Evolutionary conservation across 495 filamentous ascomycete genomes (phyloP), one percentile per base, ranked within the genome.

Genomic region (Podospora appendiculata): DNA sequence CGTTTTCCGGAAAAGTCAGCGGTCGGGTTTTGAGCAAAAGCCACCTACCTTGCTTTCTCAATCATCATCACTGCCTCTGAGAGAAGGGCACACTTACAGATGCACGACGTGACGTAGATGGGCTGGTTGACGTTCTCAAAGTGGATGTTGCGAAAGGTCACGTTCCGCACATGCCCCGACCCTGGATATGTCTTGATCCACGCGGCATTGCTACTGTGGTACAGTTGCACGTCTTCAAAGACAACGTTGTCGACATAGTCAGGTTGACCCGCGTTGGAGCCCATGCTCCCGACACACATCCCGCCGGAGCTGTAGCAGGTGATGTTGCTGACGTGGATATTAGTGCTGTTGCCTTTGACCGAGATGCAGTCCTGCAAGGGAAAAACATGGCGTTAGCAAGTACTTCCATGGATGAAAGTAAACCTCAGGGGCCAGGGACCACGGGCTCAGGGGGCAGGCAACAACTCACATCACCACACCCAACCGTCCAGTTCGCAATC

Each of bases 321-420:
- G 18, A 74, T 60, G 57, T 74, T 69, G 39, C 47, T 54, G 18
- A 69, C 66, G 32, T 66, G 52, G 43, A 74, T 54, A 54, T 84
- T 82, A 52, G 78, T 73, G 47, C 80, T 81, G 58, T 85, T 79
- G 44, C 80, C 83, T 13, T 78, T 81, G 55, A 85, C 71, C 8
- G 82, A 63, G 41, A 85, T 69, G 32, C 82, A 83, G 62, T 86
- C 83, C 77, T 25, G 74, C 36, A 38, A 11, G 36, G 36, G 3
- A 13, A 25, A 16, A 14, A 43, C 17, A 17, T 3, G 16, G 3
- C 41, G 51, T 40, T 36, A 34, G 35, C 45, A 41, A 18, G n/a
- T 46, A 14, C 16, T 25, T 2, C 13, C 5, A 5, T 2, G 25
- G 25, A 25, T 25, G 25, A 25, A 25, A 25, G 25, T 25, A 5